Conservation (phyloP, 2,329 filamentous ascomycete genomes). For the Nemania abortiva region DNA sequence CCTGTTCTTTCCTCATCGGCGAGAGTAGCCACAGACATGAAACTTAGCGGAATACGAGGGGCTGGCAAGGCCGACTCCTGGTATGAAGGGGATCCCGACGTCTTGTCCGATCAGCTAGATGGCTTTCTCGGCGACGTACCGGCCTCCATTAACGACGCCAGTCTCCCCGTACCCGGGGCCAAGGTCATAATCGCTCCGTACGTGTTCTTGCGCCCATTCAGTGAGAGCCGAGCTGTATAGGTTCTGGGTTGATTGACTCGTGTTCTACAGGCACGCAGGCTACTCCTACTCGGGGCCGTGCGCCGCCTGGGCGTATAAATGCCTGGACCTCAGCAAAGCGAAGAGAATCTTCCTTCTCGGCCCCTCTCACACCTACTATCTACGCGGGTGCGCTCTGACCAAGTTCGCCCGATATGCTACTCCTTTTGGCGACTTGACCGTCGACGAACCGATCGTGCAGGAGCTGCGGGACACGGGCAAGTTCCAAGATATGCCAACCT, state of each 20-base stretch:
- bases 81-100: conserved; percentile 75
- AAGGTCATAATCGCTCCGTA: conserved; percentile 94
- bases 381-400: conserved; percentile 81
- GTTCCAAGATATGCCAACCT: conserved; percentile 73
- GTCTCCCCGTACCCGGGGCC: conserved; percentile 78
- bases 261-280: conserved; percentile 80
- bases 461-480: conserved; percentile 63
- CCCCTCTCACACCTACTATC: conserved; percentile 88
- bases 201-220: conserved; percentile 53
- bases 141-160: conserved; percentile 67
- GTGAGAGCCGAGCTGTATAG: conserved; percentile 24
- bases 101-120: conserved; percentile 78
- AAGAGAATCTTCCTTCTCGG: conserved; percentile 94
- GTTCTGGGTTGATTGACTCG: conserved; percentile 32
- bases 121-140: conserved; percentile 80
- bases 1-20: not conserved
- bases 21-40: not conserved
- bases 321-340: conserved; percentile 81
- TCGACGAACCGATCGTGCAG: conserved; percentile 70
- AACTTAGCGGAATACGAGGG: conserved; percentile 54
- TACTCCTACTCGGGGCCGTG: conserved; percentile 92
- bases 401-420: conserved; percentile 78
- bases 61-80: conserved; percentile 88
- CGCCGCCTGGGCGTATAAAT: conserved; percentile 94
- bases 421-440: conserved; percentile 75